phyloP scores from a whole-genome alignment of 768 basidiomycete species.

The Rhizopogon vinicolor region DNA sequence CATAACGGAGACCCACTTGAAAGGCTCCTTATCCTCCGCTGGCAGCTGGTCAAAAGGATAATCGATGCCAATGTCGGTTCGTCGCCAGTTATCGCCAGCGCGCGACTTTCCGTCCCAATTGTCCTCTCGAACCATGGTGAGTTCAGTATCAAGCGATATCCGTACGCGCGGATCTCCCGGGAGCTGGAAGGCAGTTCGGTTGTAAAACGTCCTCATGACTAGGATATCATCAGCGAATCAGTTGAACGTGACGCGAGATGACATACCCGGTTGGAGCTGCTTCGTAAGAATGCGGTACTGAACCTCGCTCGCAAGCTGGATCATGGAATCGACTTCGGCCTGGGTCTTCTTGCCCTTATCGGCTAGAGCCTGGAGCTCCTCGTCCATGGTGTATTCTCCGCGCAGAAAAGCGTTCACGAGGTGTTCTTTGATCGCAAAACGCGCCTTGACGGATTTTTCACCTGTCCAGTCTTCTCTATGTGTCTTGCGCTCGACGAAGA shows the following conservation, averaged over 20 bases:
- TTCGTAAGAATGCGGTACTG: slow-evolving; percentile 87
- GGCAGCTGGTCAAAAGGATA: slow-evolving; percentile 78
- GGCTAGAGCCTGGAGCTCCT: slow-evolving; percentile 81
- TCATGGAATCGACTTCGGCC: slow-evolving; percentile 89
- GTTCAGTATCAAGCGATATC: slow-evolving; percentile 95
- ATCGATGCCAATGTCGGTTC: slow-evolving; percentile 91
- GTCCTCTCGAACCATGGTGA: slow-evolving; percentile 92
- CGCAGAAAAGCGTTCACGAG: slow-evolving; percentile 86
- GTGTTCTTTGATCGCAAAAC: slow-evolving; percentile 93
- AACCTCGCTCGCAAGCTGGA: slow-evolving; percentile 94
- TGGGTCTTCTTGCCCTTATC: slow-evolving; percentile 91
- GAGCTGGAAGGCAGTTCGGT: slow-evolving; percentile 97
- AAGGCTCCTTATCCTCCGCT: slow-evolving; percentile 81
- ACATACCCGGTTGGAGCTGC: slow-evolving; percentile 75
- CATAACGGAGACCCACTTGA: slow-evolving; percentile 54
- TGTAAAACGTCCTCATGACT: slow-evolving; percentile 98
- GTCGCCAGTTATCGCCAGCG: slow-evolving; percentile 88
- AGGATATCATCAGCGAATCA: slow-evolving; percentile 1
- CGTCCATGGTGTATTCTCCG: slow-evolving; percentile 92
- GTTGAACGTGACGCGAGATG: background rate
- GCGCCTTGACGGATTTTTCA: slow-evolving; percentile 96
- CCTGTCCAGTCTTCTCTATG: slow-evolving; percentile 99
- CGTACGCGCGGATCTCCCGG: slow-evolving; percentile 98
- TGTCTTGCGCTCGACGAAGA: slow-evolving; percentile 86
- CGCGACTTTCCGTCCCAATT: slow-evolving; percentile 86